phyloP scores from a whole-genome alignment of 768 basidiomycete species.

The Lactarius tabidus region DNA sequence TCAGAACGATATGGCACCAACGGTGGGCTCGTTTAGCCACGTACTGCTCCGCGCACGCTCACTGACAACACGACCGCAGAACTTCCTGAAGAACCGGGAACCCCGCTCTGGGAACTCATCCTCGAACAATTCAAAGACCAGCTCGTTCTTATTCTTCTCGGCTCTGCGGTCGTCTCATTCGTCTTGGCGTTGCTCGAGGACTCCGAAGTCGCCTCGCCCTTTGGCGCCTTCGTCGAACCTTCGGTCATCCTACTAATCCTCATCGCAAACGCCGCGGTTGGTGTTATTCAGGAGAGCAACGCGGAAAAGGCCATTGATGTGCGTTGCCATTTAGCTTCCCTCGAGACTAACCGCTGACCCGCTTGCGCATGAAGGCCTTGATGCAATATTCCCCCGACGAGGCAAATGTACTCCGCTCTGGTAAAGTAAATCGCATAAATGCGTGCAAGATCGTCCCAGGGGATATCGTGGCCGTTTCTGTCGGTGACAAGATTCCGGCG shows the following conservation, averaged over 20 bases:
- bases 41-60: not conserved
- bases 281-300: conserved; percentile 94
- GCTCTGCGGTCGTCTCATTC: conserved; percentile 90
- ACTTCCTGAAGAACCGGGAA: conserved; percentile 87
- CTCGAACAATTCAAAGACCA: conserved; percentile 99
- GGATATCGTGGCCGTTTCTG: conserved; percentile 85
- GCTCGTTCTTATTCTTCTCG: conserved; percentile 93
- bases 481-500: conserved; percentile 94
- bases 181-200: conserved; percentile 86
- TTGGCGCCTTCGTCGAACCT: conserved; percentile 93
- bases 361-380: conserved; percentile 58
- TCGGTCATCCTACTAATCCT: conserved; percentile 93
- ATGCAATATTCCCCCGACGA: conserved; percentile 98
- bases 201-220: conserved; percentile 55
- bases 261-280: conserved; percentile 94
- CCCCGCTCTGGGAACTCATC: conserved; percentile 90
- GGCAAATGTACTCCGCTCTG: conserved; percentile 81
- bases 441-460: conserved; percentile 91
- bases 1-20: conserved; percentile 23
- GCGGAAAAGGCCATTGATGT: conserved; percentile 98
- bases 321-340: conserved; percentile 34
- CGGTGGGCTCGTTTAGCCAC: conserved; percentile 10
- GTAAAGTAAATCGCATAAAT: conserved; percentile 67
- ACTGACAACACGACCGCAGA: conserved; percentile 43
- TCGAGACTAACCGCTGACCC: not conserved